Evolutionary conservation across 208 protist species (phyloP).

Genomic region (Leishmania tarentolae): DNA sequence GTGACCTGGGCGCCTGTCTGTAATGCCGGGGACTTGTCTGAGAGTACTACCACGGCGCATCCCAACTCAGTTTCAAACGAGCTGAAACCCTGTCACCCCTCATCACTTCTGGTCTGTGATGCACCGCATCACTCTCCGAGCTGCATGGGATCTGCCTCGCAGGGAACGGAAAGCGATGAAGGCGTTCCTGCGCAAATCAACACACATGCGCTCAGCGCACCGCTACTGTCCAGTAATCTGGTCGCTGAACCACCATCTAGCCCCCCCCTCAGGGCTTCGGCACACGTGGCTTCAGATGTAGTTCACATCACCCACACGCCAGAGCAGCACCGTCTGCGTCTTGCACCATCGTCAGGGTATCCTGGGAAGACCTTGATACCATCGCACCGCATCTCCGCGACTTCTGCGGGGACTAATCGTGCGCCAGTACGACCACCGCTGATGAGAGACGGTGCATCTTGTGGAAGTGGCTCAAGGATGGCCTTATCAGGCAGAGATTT

Average conservation of each 20-base stretch:
- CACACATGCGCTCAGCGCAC: background rate
- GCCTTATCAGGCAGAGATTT: background rate
- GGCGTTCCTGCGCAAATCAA: background rate
- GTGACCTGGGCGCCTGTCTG: slow-evolving; percentile 7
- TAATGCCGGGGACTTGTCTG: slow-evolving; percentile 8
- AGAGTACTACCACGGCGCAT: background rate
- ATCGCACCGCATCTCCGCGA: background rate
- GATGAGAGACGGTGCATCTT: background rate
- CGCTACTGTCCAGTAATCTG: background rate
- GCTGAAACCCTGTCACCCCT: background rate
- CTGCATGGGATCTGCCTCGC: background rate
- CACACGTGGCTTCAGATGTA: background rate
- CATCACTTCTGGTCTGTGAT: background rate
- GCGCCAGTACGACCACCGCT: background rate
- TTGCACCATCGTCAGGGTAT: background rate
- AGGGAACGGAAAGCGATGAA: background rate
- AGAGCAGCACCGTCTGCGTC: background rate
- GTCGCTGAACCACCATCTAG: no score
- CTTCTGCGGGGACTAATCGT: background rate
- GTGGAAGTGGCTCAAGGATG: background rate
- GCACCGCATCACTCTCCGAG: background rate
- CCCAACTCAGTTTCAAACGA: background rate
- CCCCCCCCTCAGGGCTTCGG: background rate
- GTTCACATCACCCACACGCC: background rate
- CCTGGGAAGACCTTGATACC: background rate